Evolutionary conservation across 2,329 filamentous ascomycete species (phyloP), one percentile per base, ranked within the genome.

Genomic region (Ophiocordyceps camponoti-saundersi): DNA sequence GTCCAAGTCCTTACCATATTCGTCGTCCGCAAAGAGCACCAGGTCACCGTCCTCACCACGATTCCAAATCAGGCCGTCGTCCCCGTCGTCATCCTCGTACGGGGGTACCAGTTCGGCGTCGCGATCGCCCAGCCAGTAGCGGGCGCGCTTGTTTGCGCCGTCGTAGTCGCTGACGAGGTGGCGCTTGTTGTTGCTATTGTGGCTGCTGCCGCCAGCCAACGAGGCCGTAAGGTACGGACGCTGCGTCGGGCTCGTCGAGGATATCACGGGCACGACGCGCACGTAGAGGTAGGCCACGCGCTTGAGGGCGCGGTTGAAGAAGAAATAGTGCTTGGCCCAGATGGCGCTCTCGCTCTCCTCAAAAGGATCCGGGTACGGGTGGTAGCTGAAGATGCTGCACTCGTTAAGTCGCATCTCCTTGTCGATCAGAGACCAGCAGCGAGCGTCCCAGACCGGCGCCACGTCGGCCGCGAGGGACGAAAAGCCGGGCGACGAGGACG

Each of bases 281-380:
- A 95, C 77, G 58, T 95, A 93, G 43, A 98, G 69, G 61, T 98
- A 98, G 50, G 87, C 89, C 18, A 98, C 90, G 41, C 92, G 80
- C 69, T 96, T 96, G 59, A 82, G 75, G 23, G 80, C 72, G 57
- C 90, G 90, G 70, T 94, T 95, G 74, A 95, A 96, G 64, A 96
- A 94, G 69, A 98, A 95, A 65, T 94, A 95, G 62, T 96, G 89
- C 51, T 89, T 73, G 45, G 85, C 88, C 90, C 90, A 98, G 51
- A 98, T 89, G 11, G 89, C 83, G 51, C 86, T 85, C 58, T 95
- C 88, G 51, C 94, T 89, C 52, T 88, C 88, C 55, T 89, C 83
- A 56, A 93, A 95, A 0, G 88, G 87, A 58, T 95, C 89, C 50
- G 89, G 85, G 40, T 87, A 82, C 0, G 92, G 92, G 46, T 83